Base-by-base conservation (phyloP, 306 rosid species). In the Dalbergia oliveri region DNA sequence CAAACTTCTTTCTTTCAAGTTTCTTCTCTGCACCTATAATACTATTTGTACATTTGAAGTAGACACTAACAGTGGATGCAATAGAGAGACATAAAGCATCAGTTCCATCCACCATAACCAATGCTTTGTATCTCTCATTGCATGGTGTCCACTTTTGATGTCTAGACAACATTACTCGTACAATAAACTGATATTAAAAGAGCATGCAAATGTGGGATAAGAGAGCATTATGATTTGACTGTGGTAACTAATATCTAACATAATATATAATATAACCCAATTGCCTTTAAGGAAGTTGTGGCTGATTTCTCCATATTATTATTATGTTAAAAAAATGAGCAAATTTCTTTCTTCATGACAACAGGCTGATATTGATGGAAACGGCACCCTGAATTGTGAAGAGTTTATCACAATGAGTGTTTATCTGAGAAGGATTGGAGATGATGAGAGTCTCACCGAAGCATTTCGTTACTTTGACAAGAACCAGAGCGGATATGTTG, bases 291-390 rank as follows among this genome's bases (percentile, higher is more conserved):
- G 43, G 68, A 62, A 62, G 11, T 21, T 62, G 21, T 62, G 41
- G 18, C 18, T 62, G 21, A 23, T 39, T 63, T 66, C 3, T 66
- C 11, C 37, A 37, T 26, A 15, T 68, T 47, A 53, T 26, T 4
- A 53, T 43, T 43, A 12, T 45, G 16, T 67, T 73, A 5, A 23
- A 69, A 9, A 12, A 56, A 18, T 31, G 31, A 26, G 31, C 31
- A 33, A 70, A 12, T 19, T 66, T 62, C 21, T 3, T 65, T 50
- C 53, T 57, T 44, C 0, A 74, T 76, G 56, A 54, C 31, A 71
- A 87, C 88, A 94, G 99, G 99, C 98, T 82, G 98, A 95, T 70
- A 35, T 47, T 31, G 98, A 95, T 82, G 99, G 98, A 89, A 95
- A 73, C 9, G 99, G 99, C 77, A 81, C 90, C 66, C 81, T 94